Conservation (phyloP, 2,329 filamentous ascomycete genomes). For the Thermoascus crustaceus region DNA sequence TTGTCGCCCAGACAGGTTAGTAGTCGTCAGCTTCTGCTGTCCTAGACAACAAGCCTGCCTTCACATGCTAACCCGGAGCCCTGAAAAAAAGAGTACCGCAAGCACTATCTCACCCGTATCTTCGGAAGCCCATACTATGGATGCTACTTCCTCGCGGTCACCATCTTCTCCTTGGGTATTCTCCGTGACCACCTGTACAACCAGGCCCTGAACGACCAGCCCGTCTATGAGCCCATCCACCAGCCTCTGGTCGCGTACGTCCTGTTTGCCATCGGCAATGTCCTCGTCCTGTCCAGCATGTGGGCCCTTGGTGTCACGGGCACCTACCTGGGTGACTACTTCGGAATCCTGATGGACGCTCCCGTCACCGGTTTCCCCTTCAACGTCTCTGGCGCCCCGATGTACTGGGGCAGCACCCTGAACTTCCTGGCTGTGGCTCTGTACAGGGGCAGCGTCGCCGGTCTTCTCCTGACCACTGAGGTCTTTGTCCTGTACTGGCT, state of each 20-base stretch:
- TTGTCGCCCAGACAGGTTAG: conserved; percentile 71
- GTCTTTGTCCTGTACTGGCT: conserved; percentile 73
- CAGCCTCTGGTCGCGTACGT: conserved; percentile 57
- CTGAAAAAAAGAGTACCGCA: conserved; percentile 67
- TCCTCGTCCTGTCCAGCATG: conserved; percentile 80
- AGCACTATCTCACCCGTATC: conserved; percentile 77
- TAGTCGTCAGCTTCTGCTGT: conserved; percentile 13
- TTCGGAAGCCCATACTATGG: conserved; percentile 71
- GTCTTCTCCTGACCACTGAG: conserved; percentile 64
- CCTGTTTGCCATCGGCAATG: conserved; percentile 68
- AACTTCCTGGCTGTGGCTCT: conserved; percentile 85
- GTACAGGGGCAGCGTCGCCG: conserved; percentile 79
- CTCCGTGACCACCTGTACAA: conserved; percentile 85
- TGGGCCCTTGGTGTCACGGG: conserved; percentile 89
- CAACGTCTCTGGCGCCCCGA: conserved; percentile 80
- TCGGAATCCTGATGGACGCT: conserved; percentile 92
- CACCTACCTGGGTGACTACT: conserved; percentile 97
- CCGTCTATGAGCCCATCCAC: conserved; percentile 65
- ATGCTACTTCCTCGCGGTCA: conserved; percentile 80
- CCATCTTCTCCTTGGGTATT: conserved; percentile 88
- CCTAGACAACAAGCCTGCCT: conserved; percentile 4
- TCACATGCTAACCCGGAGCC: conserved; percentile 9
- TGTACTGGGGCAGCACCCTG: conserved; percentile 93
- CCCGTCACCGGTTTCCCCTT: conserved; percentile 95
- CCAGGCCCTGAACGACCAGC: conserved; percentile 66